A percentile compares a stretch with the other conserved stretches of the same genome.
These are phyloP conservation scores for Phytophthora cajani DNA, from an alignment of 352 stramenopile species.

Conservation along the genomic window DNA sequence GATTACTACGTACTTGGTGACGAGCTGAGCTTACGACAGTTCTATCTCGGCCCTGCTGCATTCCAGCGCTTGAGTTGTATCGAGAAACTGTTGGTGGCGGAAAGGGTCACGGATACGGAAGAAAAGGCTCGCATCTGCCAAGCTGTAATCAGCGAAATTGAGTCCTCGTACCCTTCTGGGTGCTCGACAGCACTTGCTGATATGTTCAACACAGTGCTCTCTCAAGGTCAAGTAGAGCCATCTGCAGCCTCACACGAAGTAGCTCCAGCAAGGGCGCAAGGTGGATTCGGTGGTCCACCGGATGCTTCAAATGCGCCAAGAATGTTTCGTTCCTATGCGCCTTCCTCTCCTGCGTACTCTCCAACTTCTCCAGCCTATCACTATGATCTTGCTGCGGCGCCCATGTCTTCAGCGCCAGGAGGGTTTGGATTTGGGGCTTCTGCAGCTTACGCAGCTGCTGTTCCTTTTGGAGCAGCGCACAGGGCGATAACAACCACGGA, in stretches of 20 bases:
- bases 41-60: conserved; percentile 36
- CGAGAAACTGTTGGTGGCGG: conserved; percentile 53
- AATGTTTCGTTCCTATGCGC: not conserved
- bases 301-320: not conserved
- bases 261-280: not conserved
- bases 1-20: conserved; percentile 59
- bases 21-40: conserved; percentile 26
- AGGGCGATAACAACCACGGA: not conserved
- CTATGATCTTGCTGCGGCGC: conserved; percentile 2
- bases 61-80: conserved; percentile 45
- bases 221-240: conserved; percentile 33
- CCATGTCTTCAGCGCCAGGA: not conserved
- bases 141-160: conserved; percentile 42
- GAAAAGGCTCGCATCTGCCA: conserved; percentile 30
- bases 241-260: not conserved
- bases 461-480: not conserved
- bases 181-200: conserved; percentile 15
- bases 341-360: not conserved
- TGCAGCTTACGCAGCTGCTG: not conserved
- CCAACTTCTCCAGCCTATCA: not conserved
- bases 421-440: not conserved
- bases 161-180: conserved; percentile 19
- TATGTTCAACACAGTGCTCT: conserved; percentile 46
- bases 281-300: not conserved
- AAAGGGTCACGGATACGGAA: conserved; percentile 27